Conservation (phyloP, 2,329 filamentous ascomycete species). For the Cytospora schulzeri region DNA sequence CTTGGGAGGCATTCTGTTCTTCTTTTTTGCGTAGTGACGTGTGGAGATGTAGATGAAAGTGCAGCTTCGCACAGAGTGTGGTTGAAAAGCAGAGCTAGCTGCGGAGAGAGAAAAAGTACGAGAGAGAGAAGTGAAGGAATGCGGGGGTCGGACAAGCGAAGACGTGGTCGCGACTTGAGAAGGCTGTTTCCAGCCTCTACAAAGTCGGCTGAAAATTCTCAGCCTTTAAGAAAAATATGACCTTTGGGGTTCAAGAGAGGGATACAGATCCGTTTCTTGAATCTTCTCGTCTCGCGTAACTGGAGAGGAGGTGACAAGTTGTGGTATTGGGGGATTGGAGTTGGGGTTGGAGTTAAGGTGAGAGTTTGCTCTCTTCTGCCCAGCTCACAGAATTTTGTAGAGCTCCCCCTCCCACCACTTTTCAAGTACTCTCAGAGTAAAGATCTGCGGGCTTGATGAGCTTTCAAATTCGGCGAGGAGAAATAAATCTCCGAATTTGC, state of each 20-base stretch:
- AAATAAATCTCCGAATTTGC: background rate
- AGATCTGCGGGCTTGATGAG: slow-evolving; percentile 2
- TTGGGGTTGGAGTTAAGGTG: background rate
- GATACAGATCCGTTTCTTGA: slow-evolving; percentile 11
- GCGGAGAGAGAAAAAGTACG: slow-evolving; percentile 55
- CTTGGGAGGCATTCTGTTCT: slow-evolving; percentile 85
- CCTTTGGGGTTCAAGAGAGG: slow-evolving; percentile 1
- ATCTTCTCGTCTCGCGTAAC: slow-evolving; percentile 5
- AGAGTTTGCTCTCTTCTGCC: slow-evolving; percentile 12
- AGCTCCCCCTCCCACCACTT: slow-evolving; percentile 9
- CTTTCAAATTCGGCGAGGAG: background rate
- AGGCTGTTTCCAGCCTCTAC: slow-evolving; percentile 47
- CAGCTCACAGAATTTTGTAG: slow-evolving; percentile 26
- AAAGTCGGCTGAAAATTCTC: slow-evolving; percentile 13
- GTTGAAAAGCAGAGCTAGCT: slow-evolving; percentile 69
- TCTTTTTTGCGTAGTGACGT: slow-evolving; percentile 62
- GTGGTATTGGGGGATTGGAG: slow-evolving; percentile 12
- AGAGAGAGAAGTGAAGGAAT: slow-evolving; percentile 57
- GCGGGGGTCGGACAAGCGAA: slow-evolving; percentile 40
- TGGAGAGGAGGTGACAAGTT: background rate
- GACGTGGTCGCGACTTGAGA: slow-evolving; percentile 46
- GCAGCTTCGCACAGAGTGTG: slow-evolving; percentile 54
- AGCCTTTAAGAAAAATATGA: slow-evolving; percentile 11
- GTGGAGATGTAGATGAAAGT: slow-evolving; percentile 50
- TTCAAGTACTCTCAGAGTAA: slow-evolving; percentile 14